Evolutionary conservation across 1,139 yeast genomes (phyloP).

Genomic region (Sugiyamaella castrensis): DNA sequence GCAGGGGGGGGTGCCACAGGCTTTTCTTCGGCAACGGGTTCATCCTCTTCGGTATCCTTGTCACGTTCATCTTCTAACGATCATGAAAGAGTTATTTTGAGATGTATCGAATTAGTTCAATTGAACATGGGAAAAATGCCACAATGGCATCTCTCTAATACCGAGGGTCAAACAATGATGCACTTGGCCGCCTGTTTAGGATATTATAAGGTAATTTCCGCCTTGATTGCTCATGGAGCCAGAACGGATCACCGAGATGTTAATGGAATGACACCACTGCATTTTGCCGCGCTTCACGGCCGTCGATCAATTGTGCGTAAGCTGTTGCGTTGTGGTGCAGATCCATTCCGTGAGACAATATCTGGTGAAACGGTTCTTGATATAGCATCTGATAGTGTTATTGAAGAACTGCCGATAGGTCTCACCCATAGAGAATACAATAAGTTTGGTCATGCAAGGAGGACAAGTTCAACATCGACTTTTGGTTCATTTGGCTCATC

Average conservation of each 20-base stretch:
- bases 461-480: slow-evolving; percentile 25
- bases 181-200: slow-evolving; percentile 81
- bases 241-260: slow-evolving; percentile 70
- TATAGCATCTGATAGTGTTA: slow-evolving; percentile 56
- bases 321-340: slow-evolving; percentile 54
- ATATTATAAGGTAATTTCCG: slow-evolving; percentile 57
- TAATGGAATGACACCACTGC: slow-evolving; percentile 83
- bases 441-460: slow-evolving; percentile 19
- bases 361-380: slow-evolving; percentile 49
- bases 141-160: slow-evolving; percentile 77
- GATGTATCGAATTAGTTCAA: slow-evolving; percentile 30
- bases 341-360: slow-evolving; percentile 52
- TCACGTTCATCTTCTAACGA: slow-evolving; percentile 11
- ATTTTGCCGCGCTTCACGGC: slow-evolving; percentile 78
- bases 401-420: slow-evolving; percentile 32
- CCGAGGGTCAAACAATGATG: slow-evolving; percentile 81
- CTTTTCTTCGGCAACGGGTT: not conserved
- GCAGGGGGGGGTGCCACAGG: slow-evolving; percentile 5
- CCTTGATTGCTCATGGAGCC: slow-evolving; percentile 75
- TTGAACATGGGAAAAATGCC: slow-evolving; percentile 36
- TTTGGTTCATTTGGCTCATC: slow-evolving; percentile 20
- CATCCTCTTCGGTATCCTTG: not conserved
- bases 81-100: slow-evolving; percentile 29
- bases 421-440: slow-evolving; percentile 22
- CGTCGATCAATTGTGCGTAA: slow-evolving; percentile 58